Conservation (phyloP, 2,329 filamentous ascomycete genomes). For the Diaporthe ampelina region DNA sequence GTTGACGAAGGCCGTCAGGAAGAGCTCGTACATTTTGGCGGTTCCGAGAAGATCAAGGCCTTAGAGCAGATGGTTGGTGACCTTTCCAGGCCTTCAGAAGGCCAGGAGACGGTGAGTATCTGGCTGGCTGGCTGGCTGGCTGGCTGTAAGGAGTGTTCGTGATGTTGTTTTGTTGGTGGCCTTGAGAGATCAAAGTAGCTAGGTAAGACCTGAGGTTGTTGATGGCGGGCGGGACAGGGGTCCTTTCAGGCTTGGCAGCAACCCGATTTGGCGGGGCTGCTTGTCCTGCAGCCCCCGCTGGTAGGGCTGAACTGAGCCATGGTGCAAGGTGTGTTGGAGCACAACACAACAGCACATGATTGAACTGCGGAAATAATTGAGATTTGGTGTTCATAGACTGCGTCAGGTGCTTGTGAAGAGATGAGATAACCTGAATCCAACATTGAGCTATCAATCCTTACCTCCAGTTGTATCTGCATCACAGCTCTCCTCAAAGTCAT, state of each 20-base stretch:
- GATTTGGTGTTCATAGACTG: no score
- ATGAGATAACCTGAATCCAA: no score
- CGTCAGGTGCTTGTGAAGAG: no score
- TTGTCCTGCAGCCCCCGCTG: neutral
- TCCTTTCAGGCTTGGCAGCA: neutral
- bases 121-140: neutral
- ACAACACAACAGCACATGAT: no score
- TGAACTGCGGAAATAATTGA: no score
- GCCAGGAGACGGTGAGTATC: neutral
- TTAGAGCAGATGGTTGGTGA: neutral
- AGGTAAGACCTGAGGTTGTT: neutral
- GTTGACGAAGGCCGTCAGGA: constrained; percentile 67
- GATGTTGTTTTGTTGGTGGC: neutral
- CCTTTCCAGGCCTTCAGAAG: neutral
- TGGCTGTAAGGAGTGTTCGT: neutral
- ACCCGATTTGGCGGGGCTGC: neutral
- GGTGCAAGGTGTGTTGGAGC: neutral
- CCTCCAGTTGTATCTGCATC: no score
- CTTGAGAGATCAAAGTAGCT: neutral
- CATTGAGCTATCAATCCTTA: no score
- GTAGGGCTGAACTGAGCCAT: constrained; percentile 1
- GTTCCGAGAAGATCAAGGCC: neutral
- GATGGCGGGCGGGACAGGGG: constrained; percentile 5
- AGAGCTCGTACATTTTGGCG: constrained; percentile 70
- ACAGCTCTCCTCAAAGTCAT: no score